phyloP scores from a whole-genome alignment of 768 basidiomycete genomes.

The Galerina marginata region DNA sequence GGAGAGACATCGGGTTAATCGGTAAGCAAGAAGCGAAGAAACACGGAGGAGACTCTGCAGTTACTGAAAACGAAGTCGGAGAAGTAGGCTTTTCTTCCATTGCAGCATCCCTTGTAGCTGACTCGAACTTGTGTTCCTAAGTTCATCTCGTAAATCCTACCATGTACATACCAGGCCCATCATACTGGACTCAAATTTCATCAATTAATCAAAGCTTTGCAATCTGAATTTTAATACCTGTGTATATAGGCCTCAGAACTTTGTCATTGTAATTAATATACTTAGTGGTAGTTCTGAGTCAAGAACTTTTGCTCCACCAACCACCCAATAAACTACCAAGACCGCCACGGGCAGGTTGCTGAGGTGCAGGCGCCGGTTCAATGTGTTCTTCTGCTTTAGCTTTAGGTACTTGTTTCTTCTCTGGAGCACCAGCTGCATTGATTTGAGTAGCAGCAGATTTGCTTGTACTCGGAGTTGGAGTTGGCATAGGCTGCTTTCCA shows the following conservation, averaged over 20 bases:
- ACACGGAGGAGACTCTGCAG: conserved; percentile 58
- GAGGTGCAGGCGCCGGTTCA: conserved; percentile 56
- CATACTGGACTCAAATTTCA: too few relatives aligned
- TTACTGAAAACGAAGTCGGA: conserved; percentile 60
- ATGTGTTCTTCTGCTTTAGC: conserved; percentile 62
- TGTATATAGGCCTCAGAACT: too few relatives aligned
- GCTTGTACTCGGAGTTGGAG: conserved; percentile 25
- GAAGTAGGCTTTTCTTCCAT: conserved; percentile 43
- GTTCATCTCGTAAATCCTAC: not conserved
- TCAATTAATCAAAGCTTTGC: too few relatives aligned
- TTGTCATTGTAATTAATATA: not conserved
- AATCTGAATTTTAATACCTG: too few relatives aligned
- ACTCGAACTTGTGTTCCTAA: not conserved
- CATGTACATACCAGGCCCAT: too few relatives aligned
- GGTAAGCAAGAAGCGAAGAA: conserved; percentile 63
- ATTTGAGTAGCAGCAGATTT: conserved; percentile 27
- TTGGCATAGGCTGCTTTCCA: conserved; percentile 54
- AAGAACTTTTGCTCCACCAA: conserved; percentile 69
- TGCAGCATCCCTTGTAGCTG: not conserved
- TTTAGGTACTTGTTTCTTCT: conserved; percentile 56
- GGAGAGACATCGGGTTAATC: conserved; percentile 65
- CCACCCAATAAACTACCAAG: conserved; percentile 75
- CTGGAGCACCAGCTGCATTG: conserved; percentile 34
- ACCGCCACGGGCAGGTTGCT: conserved; percentile 52
- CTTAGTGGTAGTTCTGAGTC: not conserved